A percentile compares a stretch with the other conserved stretches of the same genome.
phyloP scores from a whole-genome alignment of 108 stramenopile genomes.

The Discostella stelligeroides region DNA sequence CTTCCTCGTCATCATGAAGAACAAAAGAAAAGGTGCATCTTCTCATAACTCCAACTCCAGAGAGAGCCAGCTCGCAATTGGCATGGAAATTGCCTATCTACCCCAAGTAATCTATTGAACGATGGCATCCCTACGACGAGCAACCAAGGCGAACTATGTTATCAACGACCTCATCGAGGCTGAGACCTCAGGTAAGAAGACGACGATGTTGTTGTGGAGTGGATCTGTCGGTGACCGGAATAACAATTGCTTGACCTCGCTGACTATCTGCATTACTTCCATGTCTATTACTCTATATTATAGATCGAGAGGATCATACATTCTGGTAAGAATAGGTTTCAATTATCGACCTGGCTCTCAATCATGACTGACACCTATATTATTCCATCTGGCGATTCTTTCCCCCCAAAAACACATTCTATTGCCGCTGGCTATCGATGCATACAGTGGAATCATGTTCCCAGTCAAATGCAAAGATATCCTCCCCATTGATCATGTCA shows the following conservation, averaged over 20 bases:
- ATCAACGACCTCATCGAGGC: slow-evolving; percentile 76
- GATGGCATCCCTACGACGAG: slow-evolving; percentile 82
- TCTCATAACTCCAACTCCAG: too few relatives aligned
- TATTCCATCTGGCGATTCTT: too few relatives aligned
- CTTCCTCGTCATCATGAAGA: too few relatives aligned
- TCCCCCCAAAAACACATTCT: not conserved
- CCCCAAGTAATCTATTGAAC: too few relatives aligned
- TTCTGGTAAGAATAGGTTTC: slow-evolving; percentile 65
- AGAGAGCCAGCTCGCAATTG: too few relatives aligned
- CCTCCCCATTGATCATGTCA: slow-evolving; percentile 74
- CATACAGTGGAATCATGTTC: slow-evolving; percentile 80
- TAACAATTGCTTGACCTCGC: not conserved
- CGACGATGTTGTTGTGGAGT: not conserved
- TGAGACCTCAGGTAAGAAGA: slow-evolving; percentile 66
- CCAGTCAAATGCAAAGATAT: slow-evolving; percentile 80
- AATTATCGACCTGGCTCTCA: not conserved
- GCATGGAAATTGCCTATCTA: too few relatives aligned
- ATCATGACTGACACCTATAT: too few relatives aligned
- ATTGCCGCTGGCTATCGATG: not conserved
- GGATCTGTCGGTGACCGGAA: not conserved
- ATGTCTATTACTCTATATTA: not conserved
- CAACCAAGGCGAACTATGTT: slow-evolving; percentile 78
- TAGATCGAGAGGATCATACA: slow-evolving; percentile 90
- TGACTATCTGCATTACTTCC: not conserved
- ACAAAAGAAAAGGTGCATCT: too few relatives aligned